Evolutionary conservation across 129 eudicot genomes (phyloP).

Genomic region (Lactuca sativa): DNA sequence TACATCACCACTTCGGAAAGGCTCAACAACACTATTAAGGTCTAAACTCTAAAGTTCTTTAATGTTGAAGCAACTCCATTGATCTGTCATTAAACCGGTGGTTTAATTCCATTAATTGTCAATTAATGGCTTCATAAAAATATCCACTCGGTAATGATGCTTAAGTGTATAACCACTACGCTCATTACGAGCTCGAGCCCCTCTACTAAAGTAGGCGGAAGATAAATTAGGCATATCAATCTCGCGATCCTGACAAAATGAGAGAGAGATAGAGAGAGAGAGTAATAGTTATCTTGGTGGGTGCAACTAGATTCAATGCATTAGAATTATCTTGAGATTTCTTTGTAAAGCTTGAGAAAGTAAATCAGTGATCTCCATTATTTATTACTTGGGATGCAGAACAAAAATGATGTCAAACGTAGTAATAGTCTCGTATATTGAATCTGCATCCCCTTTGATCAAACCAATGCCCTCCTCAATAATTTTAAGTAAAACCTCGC

Average conservation of each 20-base stretch:
- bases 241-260: not conserved
- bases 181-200: not conserved
- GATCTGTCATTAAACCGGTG: not conserved
- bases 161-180: not conserved
- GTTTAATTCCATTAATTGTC: not conserved
- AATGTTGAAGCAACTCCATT: not conserved
- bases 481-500: no score
- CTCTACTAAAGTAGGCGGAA: not conserved
- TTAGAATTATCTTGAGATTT: no score
- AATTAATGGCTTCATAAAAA: not conserved
- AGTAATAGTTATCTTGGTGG: not conserved
- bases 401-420: no score
- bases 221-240: not conserved
- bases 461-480: no score
- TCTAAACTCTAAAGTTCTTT: not conserved
- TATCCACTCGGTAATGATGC: not conserved
- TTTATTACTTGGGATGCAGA: no score
- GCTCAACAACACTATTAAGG: not conserved
- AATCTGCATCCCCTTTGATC: no score
- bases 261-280: no score
- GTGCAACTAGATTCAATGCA: not conserved
- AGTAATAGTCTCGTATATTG: no score
- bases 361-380: no score
- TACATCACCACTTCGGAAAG: not conserved
- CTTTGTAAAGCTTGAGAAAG: no score